Conservation (phyloP, 768 basidiomycete genomes). For the Obba rivulosa region DNA sequence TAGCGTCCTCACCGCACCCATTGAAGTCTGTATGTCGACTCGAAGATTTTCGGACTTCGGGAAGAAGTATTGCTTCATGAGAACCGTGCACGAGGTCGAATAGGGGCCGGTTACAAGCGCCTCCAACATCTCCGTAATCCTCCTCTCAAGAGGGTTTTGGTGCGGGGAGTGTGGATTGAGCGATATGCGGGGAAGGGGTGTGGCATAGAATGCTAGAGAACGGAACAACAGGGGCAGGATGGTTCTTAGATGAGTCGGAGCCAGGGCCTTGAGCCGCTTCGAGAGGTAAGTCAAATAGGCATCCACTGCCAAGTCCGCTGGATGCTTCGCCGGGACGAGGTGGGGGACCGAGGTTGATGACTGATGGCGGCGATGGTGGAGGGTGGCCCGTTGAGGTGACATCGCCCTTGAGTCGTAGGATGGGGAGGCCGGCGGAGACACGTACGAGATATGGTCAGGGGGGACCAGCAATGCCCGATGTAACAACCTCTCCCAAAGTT, state of each 20-base stretch:
- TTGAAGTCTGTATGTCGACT: slow-evolving; percentile 19
- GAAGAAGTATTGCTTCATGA: slow-evolving; percentile 54
- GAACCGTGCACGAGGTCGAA: slow-evolving; percentile 56
- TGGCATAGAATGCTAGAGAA: slow-evolving; percentile 56
- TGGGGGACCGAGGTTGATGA: slow-evolving; percentile 52
- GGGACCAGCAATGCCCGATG: slow-evolving; percentile 40
- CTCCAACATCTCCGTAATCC: slow-evolving; percentile 50
- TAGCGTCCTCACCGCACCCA: slow-evolving; percentile 42
- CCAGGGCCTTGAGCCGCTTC: slow-evolving; percentile 55
- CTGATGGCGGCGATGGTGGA: slow-evolving; percentile 51
- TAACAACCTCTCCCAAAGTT: slow-evolving; percentile 57
- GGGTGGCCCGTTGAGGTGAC: slow-evolving; percentile 21
- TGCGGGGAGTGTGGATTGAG: slow-evolving; percentile 34
- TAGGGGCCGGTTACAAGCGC: slow-evolving; percentile 62
- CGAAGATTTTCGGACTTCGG: slow-evolving; percentile 32
- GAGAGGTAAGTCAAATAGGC: slow-evolving; percentile 62
- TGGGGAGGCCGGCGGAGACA: slow-evolving; percentile 23
- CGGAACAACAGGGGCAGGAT: slow-evolving; percentile 76
- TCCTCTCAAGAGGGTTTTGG: slow-evolving; percentile 42
- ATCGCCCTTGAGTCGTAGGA: slow-evolving; percentile 24
- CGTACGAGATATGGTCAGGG: slow-evolving; percentile 9
- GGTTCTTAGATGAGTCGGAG: slow-evolving; percentile 44
- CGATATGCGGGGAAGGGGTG: slow-evolving; percentile 64
- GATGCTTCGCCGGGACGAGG: slow-evolving; percentile 35
- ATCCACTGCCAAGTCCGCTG: slow-evolving; percentile 57